Base-by-base conservation (phyloP, 495 filamentous ascomycete genomes). In the Lasiosphaeriaceae sp. region DNA sequence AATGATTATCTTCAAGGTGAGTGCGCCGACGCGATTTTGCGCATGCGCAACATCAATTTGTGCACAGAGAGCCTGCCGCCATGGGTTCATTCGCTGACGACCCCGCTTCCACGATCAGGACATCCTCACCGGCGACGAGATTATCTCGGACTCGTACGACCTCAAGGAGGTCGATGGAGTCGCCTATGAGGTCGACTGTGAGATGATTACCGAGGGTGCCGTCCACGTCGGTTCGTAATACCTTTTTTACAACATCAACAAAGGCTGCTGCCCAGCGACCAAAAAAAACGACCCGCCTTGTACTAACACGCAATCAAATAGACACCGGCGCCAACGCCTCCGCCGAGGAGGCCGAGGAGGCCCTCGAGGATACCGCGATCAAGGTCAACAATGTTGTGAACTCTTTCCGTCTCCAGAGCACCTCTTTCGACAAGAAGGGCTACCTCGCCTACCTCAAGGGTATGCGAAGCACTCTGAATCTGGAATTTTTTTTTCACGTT, bases 321-420 rank as follows among this genome's bases (percentile, higher is more conserved):
- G 92, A 97, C 67, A 96, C 85, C 69, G 94, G 94, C 73, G 95
- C 91, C 78, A 98, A 97, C 78, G 89, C 94, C 57, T 97, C 94
- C 57, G 92, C 94, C 59, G 94, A 97, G 79, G 94, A 86, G 65
- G 86, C 71, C 52, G 90, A 86, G 21, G 92, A 93, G 59, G 81
- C 69, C 43, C 12, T 80, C 37, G 92, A 92, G 21, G 92, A 92
- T 54, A 67, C 67, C 55, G 71, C 74, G 55, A 71, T 87, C 71
- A 84, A 84, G 75, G 95, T 97, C 77, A 95, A 96, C 83, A 92
- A 98, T 74, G 83, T 97, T 62, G 84, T 96, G 71, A 78, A 96
- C 80, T 89, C 88, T 57, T 97, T 97, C 86, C 90, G 90, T 63
- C 81, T 97, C 50, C 80, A 84, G 71, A 80, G 80, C 69, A 90